Conservation (phyloP, 306 rosid genomes). For the Abrus pulchellus region DNA sequence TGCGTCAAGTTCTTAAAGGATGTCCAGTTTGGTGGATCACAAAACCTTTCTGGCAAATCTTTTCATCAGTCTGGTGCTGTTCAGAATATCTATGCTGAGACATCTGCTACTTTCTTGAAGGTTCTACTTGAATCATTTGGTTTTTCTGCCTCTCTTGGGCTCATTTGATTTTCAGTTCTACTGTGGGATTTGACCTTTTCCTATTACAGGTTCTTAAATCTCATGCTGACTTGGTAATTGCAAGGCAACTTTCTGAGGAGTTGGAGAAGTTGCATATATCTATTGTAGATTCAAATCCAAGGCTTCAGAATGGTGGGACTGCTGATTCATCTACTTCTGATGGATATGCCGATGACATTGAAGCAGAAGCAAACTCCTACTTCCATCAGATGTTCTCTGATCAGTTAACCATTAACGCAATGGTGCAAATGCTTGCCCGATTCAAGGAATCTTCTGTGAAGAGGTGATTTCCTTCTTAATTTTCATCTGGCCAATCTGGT, state of each 20-base stretch:
- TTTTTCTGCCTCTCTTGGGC: conserved; percentile 21
- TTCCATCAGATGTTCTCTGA: conserved; percentile 95
- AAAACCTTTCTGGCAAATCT: conserved; percentile 71
- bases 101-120: conserved; percentile 76
- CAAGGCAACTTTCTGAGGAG: conserved; percentile 80
- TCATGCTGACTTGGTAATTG: conserved; percentile 60
- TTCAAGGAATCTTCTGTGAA: conserved; percentile 87
- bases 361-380: conserved; percentile 85
- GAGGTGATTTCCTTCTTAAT: conserved; percentile 60
- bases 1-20: conserved; percentile 88
- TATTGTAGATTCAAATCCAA: conserved; percentile 73
- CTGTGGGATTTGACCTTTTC: conserved; percentile 25
- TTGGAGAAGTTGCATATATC: conserved; percentile 78
- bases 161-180: conserved; percentile 25
- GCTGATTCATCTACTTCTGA: conserved; percentile 74
- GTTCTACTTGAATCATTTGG: conserved; percentile 52
- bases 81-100: conserved; percentile 68
- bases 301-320: conserved; percentile 74
- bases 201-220: conserved; percentile 83
- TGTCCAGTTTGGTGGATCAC: conserved; percentile 77
- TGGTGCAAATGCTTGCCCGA: conserved; percentile 91
- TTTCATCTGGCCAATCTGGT: conserved; percentile 34
- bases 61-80: conserved; percentile 77
- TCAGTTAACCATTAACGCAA: conserved; percentile 70
- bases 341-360: conserved; percentile 85